These are phyloP conservation scores for Tagetes patula DNA, from an alignment of 129 eudicot genomes.

Conservation along the genomic window DNA sequence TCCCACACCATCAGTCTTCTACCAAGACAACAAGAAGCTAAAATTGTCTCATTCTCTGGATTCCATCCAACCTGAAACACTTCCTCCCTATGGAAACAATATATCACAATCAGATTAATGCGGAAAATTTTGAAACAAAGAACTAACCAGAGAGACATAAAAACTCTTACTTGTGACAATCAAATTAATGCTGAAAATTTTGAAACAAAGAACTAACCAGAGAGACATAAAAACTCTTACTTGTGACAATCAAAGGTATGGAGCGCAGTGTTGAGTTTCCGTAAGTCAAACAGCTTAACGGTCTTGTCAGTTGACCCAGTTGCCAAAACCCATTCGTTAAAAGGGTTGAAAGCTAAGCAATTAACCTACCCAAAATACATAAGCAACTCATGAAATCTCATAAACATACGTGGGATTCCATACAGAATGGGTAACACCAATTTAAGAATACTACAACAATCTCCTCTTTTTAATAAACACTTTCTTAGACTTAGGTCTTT, in stretches of 20 bases:
- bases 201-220: neutral
- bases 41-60: conserved; percentile 83
- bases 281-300: conserved; percentile 76
- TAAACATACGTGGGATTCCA: neutral
- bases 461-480: neutral
- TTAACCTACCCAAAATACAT: conserved; percentile 55
- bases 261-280: conserved; percentile 66
- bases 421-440: neutral
- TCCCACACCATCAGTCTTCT: conserved; percentile 98
- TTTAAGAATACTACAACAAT: neutral
- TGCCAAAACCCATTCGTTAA: conserved; percentile 94
- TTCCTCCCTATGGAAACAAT: conserved; percentile 59
- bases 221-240: conserved; percentile 43
- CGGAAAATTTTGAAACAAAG: neutral
- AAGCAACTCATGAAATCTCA: conserved; percentile 5
- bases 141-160: conserved; percentile 11
- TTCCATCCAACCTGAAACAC: conserved; percentile 99
- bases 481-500: neutral
- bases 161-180: conserved; percentile 78
- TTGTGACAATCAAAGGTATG: conserved; percentile 93
- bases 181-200: neutral
- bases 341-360: conserved; percentile 90
- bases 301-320: conserved; percentile 98
- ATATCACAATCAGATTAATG: neutral
- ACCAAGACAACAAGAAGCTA: conserved; percentile 98